Evolutionary conservation across 2,329 filamentous ascomycete species (phyloP), one percentile per base, ranked within the genome.

Genomic region (Zasmidium citrigriseum): DNA sequence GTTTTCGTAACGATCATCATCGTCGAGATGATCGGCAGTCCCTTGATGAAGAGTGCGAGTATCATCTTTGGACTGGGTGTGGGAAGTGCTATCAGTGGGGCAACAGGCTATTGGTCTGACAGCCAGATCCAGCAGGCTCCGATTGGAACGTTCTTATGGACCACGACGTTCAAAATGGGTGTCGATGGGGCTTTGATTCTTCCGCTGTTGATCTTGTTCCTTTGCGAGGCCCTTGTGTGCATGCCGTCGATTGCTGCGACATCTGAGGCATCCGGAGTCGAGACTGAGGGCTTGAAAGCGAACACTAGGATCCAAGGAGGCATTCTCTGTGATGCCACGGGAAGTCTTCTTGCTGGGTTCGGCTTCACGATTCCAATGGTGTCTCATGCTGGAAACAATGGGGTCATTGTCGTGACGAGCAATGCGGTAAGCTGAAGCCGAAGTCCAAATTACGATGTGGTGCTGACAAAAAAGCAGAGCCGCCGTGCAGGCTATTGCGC

Each of bases 221-320:
- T 64, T 23, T 64, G 62, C 41, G 62, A 64, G 44, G 62, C 62
- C 14, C 54, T 64, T 50, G 60, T 63, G 1, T 64, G 60, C 48
- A 64, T 64, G 62, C 62, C 62, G 21, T 64, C 57, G 16, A 64
- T 64, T 27, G 56, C 53, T 9, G 60, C 62, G 18, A 63, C 62
- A 4, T 57, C 55, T 18, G 60, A 64, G 27, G 53, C 55, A 3
- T 63, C 60, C 9, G 58, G 58, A 4, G 52, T 64, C 2, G 55
- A 62, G 14, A 59, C 55, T 4, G 62, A 63, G 29, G 58, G 62
- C 23, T 20, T 59, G 11, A 59, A 64, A 23, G 58, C 60, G 20
- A 64, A 64, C 45, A 60, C 60, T 16, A 56, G 62, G n/a, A 63
- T 64, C n/a, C 60, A 64, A 23, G 62, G 62, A 25, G 60, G 62